Evolutionary conservation across 495 filamentous ascomycete species (phyloP), one percentile per base, ranked within the genome.

Genomic region (Baudoinia panamericana): DNA sequence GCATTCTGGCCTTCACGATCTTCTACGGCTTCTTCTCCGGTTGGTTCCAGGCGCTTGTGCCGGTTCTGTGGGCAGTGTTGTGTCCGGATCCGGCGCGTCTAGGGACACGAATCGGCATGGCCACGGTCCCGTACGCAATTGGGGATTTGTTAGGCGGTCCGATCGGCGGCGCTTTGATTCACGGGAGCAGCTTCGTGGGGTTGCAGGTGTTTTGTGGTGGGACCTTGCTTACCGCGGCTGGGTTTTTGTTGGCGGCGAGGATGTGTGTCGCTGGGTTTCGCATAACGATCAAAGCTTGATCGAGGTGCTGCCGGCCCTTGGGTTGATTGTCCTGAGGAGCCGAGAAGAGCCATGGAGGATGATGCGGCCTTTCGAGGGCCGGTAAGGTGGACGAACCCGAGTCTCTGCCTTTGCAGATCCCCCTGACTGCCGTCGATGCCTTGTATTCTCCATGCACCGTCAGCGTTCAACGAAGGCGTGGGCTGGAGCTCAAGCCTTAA

Each of bases 41-140:
- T 12, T 71, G 70, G 0, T 71, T 80, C 27, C 72, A 80, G 13
- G 13, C 21, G 8, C 19, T 43, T 71, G 75, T 59, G 62, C 75
- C 25, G 58, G 66, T 54, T 63, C 73, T 45, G 39, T 79, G 46
- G 71, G 70, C 30, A 15, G 71, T 72, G 6, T 66, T 82, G 16
- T 70, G 64, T 0, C 69, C 65, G 1, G 76, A 88, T 50, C 39
- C 77, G 52, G 64, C 68, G 19, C 84, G 80, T 57, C 65, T 67
- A 12, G 80, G 84, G 0, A 70, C 74, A 34, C 66, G 80, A 11
- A 78, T 83, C 66, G 84, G 82, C 5, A 85, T 88, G 80, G 67
- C 77, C 15, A 78, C 87, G 42, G 75, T 70, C n/a, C 70, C 84
- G 24, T 67, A 79, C 11, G 75, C 71, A 30, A 71, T 87, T 36